phyloP scores from a whole-genome alignment of 129 eudicot species.

The Helianthus annuus region HanXRQr2.0-SUNRISE NC_035440.2:30888443-30888942 shows the following conservation, averaged over 20 bases:
- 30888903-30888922: background rate
- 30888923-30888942: background rate
- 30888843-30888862: background rate
- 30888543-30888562: conserved; percentile 46
- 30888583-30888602: conserved; percentile 28
- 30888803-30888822: conserved; percentile 5
- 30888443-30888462: background rate
- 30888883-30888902: background rate
- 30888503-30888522: background rate
- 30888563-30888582: conserved; percentile 25
- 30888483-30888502: background rate
- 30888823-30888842: conserved; percentile 6
- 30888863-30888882: background rate
- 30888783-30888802: background rate
- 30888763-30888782: background rate
- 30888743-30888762: conserved; percentile 26
- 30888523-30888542: conserved; percentile 32
- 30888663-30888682: conserved; percentile 28
- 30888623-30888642: conserved; percentile 13
- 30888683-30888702: conserved; percentile 9
- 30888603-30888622: conserved; percentile 23
- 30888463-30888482: background rate
- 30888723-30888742: conserved; percentile 16
- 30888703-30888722: conserved; percentile 19
- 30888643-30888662: background rate